phyloP scores from a whole-genome alignment of 495 filamentous ascomycete species.

The Aspergillus cristatus region DNA sequence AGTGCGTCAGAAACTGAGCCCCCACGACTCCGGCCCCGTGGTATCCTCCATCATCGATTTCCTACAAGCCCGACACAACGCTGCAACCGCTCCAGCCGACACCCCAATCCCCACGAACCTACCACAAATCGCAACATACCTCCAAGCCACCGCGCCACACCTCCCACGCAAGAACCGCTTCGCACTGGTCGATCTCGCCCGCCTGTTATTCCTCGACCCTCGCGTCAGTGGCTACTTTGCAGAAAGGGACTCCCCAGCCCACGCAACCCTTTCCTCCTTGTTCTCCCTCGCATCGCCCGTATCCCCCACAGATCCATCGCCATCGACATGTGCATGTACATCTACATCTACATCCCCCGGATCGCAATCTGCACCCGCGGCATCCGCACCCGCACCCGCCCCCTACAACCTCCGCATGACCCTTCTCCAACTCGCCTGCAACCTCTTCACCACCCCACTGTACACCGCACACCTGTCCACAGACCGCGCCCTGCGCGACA shows the following conservation, averaged over 20 bases:
- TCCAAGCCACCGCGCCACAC: slow-evolving; percentile 19
- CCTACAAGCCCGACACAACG: slow-evolving; percentile 34
- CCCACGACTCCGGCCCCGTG: slow-evolving; percentile 41
- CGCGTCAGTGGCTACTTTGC: slow-evolving; percentile 84
- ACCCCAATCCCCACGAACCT: slow-evolving; percentile 37
- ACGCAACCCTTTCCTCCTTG: slow-evolving; percentile 54
- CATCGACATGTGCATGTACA: slow-evolving; percentile 23
- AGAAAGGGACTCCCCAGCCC: slow-evolving; percentile 47
- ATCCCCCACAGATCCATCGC: slow-evolving; percentile 16
- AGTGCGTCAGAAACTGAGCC: slow-evolving; percentile 62
- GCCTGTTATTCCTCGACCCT: slow-evolving; percentile 66
- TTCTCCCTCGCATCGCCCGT: slow-evolving; percentile 48
- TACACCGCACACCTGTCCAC: slow-evolving; percentile 34
- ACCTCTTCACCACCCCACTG: slow-evolving; percentile 50
- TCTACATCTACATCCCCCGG: no score
- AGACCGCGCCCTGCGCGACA: slow-evolving; percentile 23
- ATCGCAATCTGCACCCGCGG: no score
- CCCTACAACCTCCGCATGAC: slow-evolving; percentile 81
- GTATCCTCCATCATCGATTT: slow-evolving; percentile 54
- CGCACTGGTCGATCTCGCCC: slow-evolving; percentile 71
- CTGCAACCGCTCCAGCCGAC: slow-evolving; percentile 28
- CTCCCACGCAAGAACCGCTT: slow-evolving; percentile 49
- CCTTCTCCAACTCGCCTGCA: slow-evolving; percentile 56
- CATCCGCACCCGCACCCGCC: no score
- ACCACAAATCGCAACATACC: slow-evolving; percentile 33